Conservation (phyloP, 2,329 filamentous ascomycete species). For the Fusarium sp. region DNA sequence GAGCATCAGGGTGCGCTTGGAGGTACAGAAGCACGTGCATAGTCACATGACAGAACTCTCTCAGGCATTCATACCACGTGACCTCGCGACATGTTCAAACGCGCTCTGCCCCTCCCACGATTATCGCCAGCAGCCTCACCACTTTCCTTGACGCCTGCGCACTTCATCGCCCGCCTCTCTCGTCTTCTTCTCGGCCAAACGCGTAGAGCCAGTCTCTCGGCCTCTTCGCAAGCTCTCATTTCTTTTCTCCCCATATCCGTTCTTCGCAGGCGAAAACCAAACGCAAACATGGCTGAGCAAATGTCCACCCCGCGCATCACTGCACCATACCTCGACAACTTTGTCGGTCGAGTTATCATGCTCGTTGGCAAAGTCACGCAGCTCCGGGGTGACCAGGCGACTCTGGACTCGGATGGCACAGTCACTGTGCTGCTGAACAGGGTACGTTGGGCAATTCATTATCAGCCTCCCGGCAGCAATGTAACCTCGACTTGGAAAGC, state of each 20-base stretch:
- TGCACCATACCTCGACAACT: constrained; percentile 81
- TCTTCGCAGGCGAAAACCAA: constrained; percentile 20
- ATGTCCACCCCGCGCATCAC: constrained; percentile 84
- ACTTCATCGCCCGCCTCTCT: background rate
- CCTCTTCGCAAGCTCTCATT: accelerated
- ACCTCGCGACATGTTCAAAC: constrained; percentile 33
- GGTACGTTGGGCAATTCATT: constrained; percentile 57
- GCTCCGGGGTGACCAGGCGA: constrained; percentile 82
- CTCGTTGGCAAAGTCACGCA: constrained; percentile 87
- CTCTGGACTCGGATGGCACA: constrained; percentile 82
- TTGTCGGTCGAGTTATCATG: constrained; percentile 81
- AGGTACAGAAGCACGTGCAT: constrained; percentile 11
- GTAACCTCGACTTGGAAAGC: background rate
- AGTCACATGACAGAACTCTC: background rate
- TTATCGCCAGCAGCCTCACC: constrained; percentile 27
- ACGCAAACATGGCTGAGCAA: constrained; percentile 71
- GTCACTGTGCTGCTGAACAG: constrained; percentile 81
- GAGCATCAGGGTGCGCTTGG: background rate
- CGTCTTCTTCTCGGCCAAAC: background rate
- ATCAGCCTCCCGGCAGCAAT: constrained; percentile 2
- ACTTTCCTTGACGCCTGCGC: background rate
- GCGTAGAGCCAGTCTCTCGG: background rate
- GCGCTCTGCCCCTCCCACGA: constrained; percentile 26
- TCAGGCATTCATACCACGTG: constrained; percentile 25
- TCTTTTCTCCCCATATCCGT: background rate